A percentile compares a stretch with the other conserved stretches of the same genome.
phyloP scores from a whole-genome alignment of 371 early-diverging fungal species.

The Dichotomocladium elegans region DNA sequence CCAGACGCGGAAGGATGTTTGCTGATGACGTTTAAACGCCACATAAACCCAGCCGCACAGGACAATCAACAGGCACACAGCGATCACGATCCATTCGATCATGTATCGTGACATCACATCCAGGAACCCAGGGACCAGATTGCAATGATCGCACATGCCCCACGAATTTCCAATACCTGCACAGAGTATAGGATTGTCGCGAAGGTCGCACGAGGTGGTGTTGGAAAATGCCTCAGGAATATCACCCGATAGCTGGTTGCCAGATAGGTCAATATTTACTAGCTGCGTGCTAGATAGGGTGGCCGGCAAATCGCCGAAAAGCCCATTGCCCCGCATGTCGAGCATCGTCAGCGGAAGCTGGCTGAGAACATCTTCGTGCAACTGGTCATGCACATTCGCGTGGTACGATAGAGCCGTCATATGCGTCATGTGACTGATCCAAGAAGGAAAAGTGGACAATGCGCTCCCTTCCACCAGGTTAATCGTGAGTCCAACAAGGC shows the following conservation, averaged over 20 bases:
- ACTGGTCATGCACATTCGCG: not conserved
- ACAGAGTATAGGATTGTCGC: conserved; percentile 6
- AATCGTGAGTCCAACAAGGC: not conserved
- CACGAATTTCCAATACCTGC: conserved; percentile 9
- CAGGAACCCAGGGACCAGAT: conserved; percentile 3
- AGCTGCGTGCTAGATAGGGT: conserved; percentile 1
- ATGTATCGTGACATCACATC: conserved; percentile 7
- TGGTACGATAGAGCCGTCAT: not conserved
- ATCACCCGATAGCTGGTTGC: conserved; percentile 1
- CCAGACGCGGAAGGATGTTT: conserved; percentile 2
- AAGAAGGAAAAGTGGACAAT: conserved; percentile 2
- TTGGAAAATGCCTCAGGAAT: conserved; percentile 1
- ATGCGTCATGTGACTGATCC: conserved; percentile 1
- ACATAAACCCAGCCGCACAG: conserved; percentile 2
- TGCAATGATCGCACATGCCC: conserved; percentile 10
- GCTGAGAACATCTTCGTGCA: not conserved
- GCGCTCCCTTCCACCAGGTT: not conserved
- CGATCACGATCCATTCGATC: conserved; percentile 9
- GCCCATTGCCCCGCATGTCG: not conserved
- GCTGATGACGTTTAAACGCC: conserved; percentile 1
- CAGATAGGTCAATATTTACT: not conserved
- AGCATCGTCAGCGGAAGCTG: not conserved
- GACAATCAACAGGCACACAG: not conserved
- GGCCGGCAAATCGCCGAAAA: conserved; percentile 2
- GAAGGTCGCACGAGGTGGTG: conserved; percentile 1